Conservation (phyloP, 768 basidiomycete genomes). For the Heimioporus sp. region DNA sequence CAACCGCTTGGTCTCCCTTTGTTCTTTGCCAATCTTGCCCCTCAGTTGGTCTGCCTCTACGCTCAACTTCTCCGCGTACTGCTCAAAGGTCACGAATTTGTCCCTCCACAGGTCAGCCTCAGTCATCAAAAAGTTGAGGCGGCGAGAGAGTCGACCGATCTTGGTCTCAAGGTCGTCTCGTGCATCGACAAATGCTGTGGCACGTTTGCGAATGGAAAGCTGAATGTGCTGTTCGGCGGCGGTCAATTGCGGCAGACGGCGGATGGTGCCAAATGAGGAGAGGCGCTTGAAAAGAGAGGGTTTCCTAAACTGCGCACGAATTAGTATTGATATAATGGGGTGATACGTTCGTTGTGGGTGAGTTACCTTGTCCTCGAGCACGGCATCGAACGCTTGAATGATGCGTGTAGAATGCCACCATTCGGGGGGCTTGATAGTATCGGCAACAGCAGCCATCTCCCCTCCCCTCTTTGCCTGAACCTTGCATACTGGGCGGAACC, state of each 20-base stretch:
- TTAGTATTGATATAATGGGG: slow-evolving; percentile 11
- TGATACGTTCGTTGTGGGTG: not conserved
- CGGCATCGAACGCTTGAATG: slow-evolving; percentile 85
- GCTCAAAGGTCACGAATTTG: slow-evolving; percentile 92
- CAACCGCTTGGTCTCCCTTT: slow-evolving; percentile 82
- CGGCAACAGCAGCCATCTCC: slow-evolving; percentile 79
- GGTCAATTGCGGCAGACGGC: slow-evolving; percentile 70
- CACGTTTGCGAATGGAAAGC: slow-evolving; percentile 86
- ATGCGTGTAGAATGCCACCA: slow-evolving; percentile 96
- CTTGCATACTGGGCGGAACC: slow-evolving; percentile 88
- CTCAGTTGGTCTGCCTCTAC: slow-evolving; percentile 83
- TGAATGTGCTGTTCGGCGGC: slow-evolving; percentile 84
- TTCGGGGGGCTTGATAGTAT: slow-evolving; percentile 84
- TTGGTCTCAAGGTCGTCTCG: slow-evolving; percentile 93
- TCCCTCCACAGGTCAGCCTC: slow-evolving; percentile 89
- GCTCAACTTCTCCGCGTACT: slow-evolving; percentile 89
- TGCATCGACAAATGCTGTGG: slow-evolving; percentile 92
- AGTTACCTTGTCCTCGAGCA: slow-evolving; percentile 77
- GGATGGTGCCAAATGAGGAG: slow-evolving; percentile 68
- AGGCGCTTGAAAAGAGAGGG: slow-evolving; percentile 86
- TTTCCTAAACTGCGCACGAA: slow-evolving; percentile 68
- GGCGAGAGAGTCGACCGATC: slow-evolving; percentile 80
- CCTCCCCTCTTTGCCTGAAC: slow-evolving; percentile 83
- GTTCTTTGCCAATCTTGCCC: slow-evolving; percentile 87
- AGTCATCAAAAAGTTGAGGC: slow-evolving; percentile 90